These are phyloP conservation scores for Aspergillus egyptiacus DNA, from an alignment of 495 filamentous ascomycete genomes.

Conservation along the genomic window DNA sequence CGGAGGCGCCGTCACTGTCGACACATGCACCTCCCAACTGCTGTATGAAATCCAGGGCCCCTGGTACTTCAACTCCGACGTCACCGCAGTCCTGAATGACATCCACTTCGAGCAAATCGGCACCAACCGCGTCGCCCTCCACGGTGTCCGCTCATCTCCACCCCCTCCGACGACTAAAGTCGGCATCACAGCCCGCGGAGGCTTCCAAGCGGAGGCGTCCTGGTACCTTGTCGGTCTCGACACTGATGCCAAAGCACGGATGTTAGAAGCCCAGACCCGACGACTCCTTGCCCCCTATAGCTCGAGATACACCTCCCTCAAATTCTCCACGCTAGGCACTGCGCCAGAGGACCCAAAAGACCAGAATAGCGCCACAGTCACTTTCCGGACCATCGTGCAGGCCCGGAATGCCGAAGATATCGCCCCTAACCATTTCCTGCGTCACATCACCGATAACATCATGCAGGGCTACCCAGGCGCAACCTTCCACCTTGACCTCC, in stretches of 20 bases:
- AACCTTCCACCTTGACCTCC: slow-evolving; percentile 37
- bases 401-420: slow-evolving; percentile 31
- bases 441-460: slow-evolving; percentile 35
- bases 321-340: slow-evolving; percentile 32
- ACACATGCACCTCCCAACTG: slow-evolving; percentile 50
- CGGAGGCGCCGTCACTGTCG: slow-evolving; percentile 37
- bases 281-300: slow-evolving; percentile 18
- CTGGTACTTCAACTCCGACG: slow-evolving; percentile 53
- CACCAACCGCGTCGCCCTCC: slow-evolving; percentile 33
- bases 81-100: slow-evolving; percentile 46
- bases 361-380: slow-evolving; percentile 36
- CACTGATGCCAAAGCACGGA: slow-evolving; percentile 34
- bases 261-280: slow-evolving; percentile 34
- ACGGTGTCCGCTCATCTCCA: slow-evolving; percentile 36
- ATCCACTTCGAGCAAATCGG: slow-evolving; percentile 37
- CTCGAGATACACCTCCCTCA: slow-evolving; percentile 25
- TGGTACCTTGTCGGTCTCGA: slow-evolving; percentile 35
- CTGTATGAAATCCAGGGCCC: slow-evolving; percentile 58
- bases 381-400: slow-evolving; percentile 36
- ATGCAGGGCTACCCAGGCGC: slow-evolving; percentile 41
- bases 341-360: slow-evolving; percentile 21
- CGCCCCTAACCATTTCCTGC: slow-evolving; percentile 29
- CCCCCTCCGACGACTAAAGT: slow-evolving; percentile 50
- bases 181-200: slow-evolving; percentile 42
- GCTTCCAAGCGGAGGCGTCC: slow-evolving; percentile 40